A percentile compares a stretch with the other conserved stretches of the same genome.
phyloP scores from a whole-genome alignment of 805 yeast species.

The Phaffomyces opuntiae region DNA sequence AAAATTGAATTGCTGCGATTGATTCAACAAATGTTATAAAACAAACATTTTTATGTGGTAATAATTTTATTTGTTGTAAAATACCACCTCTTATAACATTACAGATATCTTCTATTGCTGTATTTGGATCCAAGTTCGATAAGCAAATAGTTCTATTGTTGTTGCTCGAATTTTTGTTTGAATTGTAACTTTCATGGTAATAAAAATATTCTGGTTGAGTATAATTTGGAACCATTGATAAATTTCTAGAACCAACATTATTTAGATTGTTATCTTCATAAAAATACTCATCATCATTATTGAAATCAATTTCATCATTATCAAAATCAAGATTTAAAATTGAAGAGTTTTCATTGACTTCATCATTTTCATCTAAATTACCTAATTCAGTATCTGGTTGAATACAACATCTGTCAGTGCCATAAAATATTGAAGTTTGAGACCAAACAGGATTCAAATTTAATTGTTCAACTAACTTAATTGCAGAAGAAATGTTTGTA shows the following conservation, averaged over 20 bases:
- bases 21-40: conserved; percentile 66
- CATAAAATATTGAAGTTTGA: conserved; percentile 75
- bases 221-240: conserved; percentile 71
- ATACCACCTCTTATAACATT: conserved; percentile 75
- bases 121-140: conserved; percentile 57
- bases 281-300: neutral
- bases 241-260: conserved; percentile 88
- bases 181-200: too few species aligned
- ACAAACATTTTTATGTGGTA: conserved; percentile 50
- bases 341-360: neutral
- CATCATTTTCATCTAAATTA: neutral
- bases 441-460: conserved; percentile 62
- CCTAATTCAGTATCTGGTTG: conserved; percentile 3
- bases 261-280: conserved; percentile 35
- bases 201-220: conserved; percentile 35
- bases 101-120: conserved; percentile 67
- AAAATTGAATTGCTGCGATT: conserved; percentile 58
- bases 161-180: too few species aligned
- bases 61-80: conserved; percentile 48
- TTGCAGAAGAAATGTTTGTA: conserved; percentile 74
- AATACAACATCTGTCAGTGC: conserved; percentile 83
- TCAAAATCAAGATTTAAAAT: neutral
- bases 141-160: conserved; percentile 63
- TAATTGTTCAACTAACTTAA: conserved; percentile 74
- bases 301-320: neutral